Evolutionary conservation across 345 rosid species (phyloP), one percentile per base, ranked within the genome.

Genomic region (Populus euphratica): DNA sequence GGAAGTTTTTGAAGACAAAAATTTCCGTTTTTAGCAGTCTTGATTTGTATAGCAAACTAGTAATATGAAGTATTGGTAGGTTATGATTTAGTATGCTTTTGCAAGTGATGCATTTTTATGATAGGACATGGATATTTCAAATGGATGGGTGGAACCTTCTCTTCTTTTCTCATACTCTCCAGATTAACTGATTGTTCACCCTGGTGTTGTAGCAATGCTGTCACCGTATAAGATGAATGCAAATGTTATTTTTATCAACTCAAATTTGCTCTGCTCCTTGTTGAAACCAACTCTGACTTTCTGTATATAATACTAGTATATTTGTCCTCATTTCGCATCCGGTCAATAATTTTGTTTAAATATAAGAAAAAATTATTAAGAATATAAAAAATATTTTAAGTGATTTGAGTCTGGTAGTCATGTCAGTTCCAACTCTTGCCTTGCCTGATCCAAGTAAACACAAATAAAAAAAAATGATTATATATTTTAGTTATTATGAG

Each of bases 391-490:
- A 4, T 33, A 33, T 33, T 33, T 33, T 4, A 4, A 33, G 5
- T 33, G 36, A 0, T 0, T 33, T 33, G 36, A 5, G 0, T 4
- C 5, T 4, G 0, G 3, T 2, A 2, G 31, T 0, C 5, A 33
- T 33, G 35, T 4, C 35, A 33, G 35, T 3, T 5, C 5, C 0
- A 33, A 33, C 5, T 0, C 5, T 33, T 27, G 1, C 5, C 5
- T 33, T 27, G 1, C 29, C 1, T 27, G 5, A 33, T 5, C 36
- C 36, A 33, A 33, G 36, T 5, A 33, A 33, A 33, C 0, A 33
- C 36, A 33, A 33, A 33, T 0, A 33, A 33, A 33, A 33, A 0
- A 33, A 0, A 0, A 33, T 33, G 0, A 33, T 33, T 33, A 0
- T 33, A 0, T 0, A 33, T 33, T 33, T 33, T 33, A 33, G 35